phyloP scores from a whole-genome alignment of 73 alveolate species.

The Tetrahymena borealis region DNA sequence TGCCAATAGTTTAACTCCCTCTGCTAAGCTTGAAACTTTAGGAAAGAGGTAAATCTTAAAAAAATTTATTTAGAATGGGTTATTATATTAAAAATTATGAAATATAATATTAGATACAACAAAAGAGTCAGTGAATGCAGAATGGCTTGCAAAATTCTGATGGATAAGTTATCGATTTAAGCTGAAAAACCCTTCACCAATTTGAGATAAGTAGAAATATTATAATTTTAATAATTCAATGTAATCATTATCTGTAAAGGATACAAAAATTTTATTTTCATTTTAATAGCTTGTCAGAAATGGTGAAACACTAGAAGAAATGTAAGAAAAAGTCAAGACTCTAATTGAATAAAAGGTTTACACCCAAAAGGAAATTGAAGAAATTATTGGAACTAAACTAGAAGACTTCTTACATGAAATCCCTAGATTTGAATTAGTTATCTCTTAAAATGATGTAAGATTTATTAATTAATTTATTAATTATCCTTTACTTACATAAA shows the following conservation, averaged over 20 bases:
- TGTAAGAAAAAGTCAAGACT: slow-evolving; percentile 47
- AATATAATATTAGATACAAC: slow-evolving; percentile 45
- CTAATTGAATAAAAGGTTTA: slow-evolving; percentile 46
- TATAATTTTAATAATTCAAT: too few species aligned
- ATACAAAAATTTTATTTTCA: too few species aligned
- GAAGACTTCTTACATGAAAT: slow-evolving; percentile 52
- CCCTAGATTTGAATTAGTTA: slow-evolving; percentile 55
- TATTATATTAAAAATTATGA: background rate
- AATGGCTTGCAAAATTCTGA: slow-evolving; percentile 45
- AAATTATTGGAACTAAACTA: slow-evolving; percentile 26
- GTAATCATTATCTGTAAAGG: too few species aligned
- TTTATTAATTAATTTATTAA: background rate
- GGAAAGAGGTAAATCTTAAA: slow-evolving; percentile 44
- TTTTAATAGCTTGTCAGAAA: slow-evolving; percentile 36
- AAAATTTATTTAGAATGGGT: background rate
- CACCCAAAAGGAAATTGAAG: slow-evolving; percentile 32
- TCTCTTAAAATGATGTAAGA: slow-evolving; percentile 20
- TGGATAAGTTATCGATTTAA: background rate
- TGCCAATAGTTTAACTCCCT: slow-evolving; percentile 74
- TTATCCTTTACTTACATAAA: too few species aligned
- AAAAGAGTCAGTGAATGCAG: slow-evolving; percentile 83
- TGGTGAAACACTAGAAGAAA: slow-evolving; percentile 44
- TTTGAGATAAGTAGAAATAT: background rate
- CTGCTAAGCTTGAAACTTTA: slow-evolving; percentile 59
- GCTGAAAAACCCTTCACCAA: background rate